Evolutionary conservation across 306 rosid genomes (phyloP), one percentile per base, ranked within the genome.

Genomic region (Vigna radiata): DNA sequence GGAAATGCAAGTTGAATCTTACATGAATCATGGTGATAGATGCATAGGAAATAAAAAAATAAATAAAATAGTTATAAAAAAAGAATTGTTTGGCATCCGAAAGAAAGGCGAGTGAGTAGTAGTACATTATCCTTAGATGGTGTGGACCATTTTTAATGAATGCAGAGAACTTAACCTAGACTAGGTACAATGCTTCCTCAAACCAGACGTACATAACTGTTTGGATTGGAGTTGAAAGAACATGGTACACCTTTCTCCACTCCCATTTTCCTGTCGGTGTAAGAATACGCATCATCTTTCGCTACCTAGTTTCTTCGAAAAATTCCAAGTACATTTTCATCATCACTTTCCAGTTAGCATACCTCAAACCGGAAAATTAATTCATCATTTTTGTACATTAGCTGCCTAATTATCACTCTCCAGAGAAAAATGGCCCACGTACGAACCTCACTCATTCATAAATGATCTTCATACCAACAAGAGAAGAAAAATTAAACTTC

Each of bases 151-250:
- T 63, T 39, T 77, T 77, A 62, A 77, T 87, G 77, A 60, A 68
- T 84, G 81, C 75, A 53, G 31, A 3, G 43, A 18, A 47, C 49
- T 50, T 39, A 76, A 69, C 85, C 49, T 62, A 71, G 85, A 64
- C 85, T 21, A 82, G 75, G 79, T 84, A 59, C 91, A 65, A 47
- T 86, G 91, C 86, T 69, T 86, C 82, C 82, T 76, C 58, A 14
- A 39, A 25, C 68, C 19, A 81, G 85, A 75, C 49, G 47, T 43
- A 43, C 71, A 85, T 70, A 83, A 77, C 77, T 18, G 2, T 58
- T 44, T 58, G 68, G 12, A 5, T 44, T 36, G 53, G 66, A 79
- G 77, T 68, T 33, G 67, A 69, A 79, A 66, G 77, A 48, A 68
- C 83, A 73, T 77, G 75, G 76, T 77, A 86, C 66, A 18, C 75